phyloP scores from a whole-genome alignment of 352 stramenopile genomes.

The Globisporangium lucens region DNA sequence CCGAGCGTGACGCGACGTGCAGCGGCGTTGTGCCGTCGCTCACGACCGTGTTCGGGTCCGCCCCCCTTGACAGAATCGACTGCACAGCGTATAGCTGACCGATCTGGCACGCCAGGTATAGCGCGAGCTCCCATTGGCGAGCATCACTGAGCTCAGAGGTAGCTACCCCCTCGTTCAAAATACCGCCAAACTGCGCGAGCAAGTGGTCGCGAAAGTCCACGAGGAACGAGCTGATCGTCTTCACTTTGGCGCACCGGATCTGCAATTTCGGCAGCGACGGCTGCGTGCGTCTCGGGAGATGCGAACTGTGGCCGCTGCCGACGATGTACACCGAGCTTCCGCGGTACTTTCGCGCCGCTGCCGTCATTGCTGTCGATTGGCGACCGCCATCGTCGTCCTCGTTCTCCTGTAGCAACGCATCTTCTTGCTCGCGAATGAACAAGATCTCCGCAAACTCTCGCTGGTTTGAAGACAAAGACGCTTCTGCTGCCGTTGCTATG shows the following conservation, averaged over 20 bases:
- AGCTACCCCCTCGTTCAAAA: background rate
- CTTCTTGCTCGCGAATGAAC: background rate
- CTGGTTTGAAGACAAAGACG: background rate
- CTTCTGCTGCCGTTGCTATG: background rate
- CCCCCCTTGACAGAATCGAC: slow-evolving; percentile 41
- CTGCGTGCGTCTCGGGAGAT: slow-evolving; percentile 11
- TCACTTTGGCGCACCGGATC: slow-evolving; percentile 27
- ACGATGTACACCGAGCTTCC: slow-evolving; percentile 18
- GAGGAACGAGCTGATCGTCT: slow-evolving; percentile 37
- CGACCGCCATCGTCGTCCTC: slow-evolving; percentile 7
- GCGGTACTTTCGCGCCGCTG: slow-evolving; percentile 6
- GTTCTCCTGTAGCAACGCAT: slow-evolving; percentile 3
- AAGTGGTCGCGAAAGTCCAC: slow-evolving; percentile 49
- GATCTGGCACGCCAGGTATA: slow-evolving; percentile 50
- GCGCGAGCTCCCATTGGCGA: slow-evolving; percentile 47
- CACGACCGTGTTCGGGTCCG: slow-evolving; percentile 36
- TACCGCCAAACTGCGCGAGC: slow-evolving; percentile 29
- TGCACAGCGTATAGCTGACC: slow-evolving; percentile 43
- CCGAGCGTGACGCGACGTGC: slow-evolving; percentile 41
- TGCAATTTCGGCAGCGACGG: slow-evolving; percentile 37
- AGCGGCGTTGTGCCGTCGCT: slow-evolving; percentile 39
- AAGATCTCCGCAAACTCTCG: slow-evolving; percentile 1
- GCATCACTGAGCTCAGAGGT: slow-evolving; percentile 21
- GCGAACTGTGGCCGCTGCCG: background rate
- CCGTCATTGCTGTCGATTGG: slow-evolving; percentile 11